These are phyloP conservation scores for Elaeis oleifera DNA, from an alignment of 202 grass and related monocot species.

Conservation along the genomic window DNA sequence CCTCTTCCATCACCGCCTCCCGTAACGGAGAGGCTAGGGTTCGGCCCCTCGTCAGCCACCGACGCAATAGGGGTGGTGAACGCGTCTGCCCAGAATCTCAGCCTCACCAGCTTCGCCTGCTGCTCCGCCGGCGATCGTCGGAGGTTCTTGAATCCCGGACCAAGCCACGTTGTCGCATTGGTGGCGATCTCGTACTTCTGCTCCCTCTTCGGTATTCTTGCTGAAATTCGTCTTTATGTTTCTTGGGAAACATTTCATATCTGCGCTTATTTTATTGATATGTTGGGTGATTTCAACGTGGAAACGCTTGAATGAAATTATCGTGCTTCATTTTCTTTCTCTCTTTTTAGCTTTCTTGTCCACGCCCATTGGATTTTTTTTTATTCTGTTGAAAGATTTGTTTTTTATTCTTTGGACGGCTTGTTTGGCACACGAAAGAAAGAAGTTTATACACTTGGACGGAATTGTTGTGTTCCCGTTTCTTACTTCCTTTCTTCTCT, in stretches of 20 bases:
- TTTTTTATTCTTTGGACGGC: too few relatives aligned
- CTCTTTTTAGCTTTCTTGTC: too few relatives aligned
- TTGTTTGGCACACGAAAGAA: too few relatives aligned
- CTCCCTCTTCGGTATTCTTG: constrained; percentile 88
- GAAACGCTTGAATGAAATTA: too few relatives aligned
- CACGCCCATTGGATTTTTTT: too few relatives aligned
- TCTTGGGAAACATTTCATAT: not conserved
- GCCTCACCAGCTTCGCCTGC: constrained; percentile 77
- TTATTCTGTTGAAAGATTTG: too few relatives aligned
- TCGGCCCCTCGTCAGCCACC: constrained; percentile 3
- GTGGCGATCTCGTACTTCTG: constrained; percentile 55
- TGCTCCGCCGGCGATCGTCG: constrained; percentile 50
- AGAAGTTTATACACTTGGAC: too few relatives aligned
- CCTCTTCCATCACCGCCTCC: not conserved
- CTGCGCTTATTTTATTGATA: too few relatives aligned
- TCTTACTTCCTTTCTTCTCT: too few relatives aligned
- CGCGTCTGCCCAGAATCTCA: constrained; percentile 75
- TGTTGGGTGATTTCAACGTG: too few relatives aligned
- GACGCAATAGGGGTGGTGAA: constrained; percentile 58
- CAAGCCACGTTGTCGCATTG: constrained; percentile 29
- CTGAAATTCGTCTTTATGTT: not conserved
- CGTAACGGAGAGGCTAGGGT: constrained; percentile 56
- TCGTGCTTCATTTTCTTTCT: too few relatives aligned
- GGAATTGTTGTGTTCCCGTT: too few relatives aligned
- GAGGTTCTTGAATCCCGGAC: constrained; percentile 33